Percentiles rank a stretch among this genome's conserved stretches.
Evolutionary conservation across 2,329 filamentous ascomycete genomes (phyloP).

Genomic region (Colletotrichum agaves): DNA sequence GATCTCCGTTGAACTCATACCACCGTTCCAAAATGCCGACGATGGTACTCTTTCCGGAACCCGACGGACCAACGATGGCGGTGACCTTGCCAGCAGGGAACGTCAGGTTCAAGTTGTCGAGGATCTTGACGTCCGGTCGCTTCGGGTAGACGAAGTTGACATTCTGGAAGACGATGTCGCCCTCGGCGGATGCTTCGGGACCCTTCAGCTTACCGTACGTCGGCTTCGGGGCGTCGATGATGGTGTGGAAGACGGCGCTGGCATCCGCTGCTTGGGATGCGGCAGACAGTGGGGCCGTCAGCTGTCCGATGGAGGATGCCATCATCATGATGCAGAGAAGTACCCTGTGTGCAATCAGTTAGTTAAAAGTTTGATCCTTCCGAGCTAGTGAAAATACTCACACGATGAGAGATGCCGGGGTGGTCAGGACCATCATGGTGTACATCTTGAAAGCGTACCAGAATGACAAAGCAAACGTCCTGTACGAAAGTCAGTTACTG

Average conservation of each 20-base stretch:
- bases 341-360: constrained; percentile 28
- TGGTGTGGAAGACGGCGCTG: constrained; percentile 50
- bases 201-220: constrained; percentile 52
- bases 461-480: constrained; percentile 40
- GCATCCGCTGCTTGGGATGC: constrained; percentile 49
- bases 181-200: constrained; percentile 60
- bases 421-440: constrained; percentile 37
- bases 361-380: neutral
- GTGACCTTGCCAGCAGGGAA: constrained; percentile 50
- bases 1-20: constrained; percentile 45
- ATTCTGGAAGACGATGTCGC: constrained; percentile 58
- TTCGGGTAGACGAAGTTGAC: constrained; percentile 50
- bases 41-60: constrained; percentile 54
- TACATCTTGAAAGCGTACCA: constrained; percentile 40
- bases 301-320: constrained; percentile 44
- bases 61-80: constrained; percentile 46
- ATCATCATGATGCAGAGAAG: constrained; percentile 44
- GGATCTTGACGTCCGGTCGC: constrained; percentile 47
- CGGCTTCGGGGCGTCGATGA: constrained; percentile 59
- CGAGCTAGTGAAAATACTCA: constrained; percentile 11
- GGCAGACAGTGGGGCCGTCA: constrained; percentile 49
- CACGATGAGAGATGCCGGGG: constrained; percentile 40
- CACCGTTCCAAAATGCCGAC: constrained; percentile 52
- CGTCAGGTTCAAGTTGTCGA: constrained; percentile 46
- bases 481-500: constrained; percentile 8